Evolutionary conservation across 2,329 filamentous ascomycete species (phyloP).

Genomic region (Aspergillus latus): DNA sequence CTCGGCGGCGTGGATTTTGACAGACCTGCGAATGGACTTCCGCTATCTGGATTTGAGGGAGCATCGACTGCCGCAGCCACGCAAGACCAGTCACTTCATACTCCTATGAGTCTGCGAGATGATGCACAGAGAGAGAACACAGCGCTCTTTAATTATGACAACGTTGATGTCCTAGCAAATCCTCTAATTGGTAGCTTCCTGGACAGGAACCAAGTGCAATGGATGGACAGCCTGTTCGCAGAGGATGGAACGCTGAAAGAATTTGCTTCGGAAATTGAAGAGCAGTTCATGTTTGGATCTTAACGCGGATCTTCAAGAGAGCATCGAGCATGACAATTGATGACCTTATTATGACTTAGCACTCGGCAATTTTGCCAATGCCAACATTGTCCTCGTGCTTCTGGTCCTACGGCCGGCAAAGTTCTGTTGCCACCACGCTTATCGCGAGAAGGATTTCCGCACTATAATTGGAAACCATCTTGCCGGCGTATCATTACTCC

Average conservation of each 20-base stretch:
- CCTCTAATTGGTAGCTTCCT: conserved; percentile 9
- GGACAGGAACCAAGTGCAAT: conserved; percentile 11
- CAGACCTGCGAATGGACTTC: neutral
- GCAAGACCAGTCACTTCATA: conserved; percentile 5
- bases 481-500: neutral
- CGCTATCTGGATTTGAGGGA: neutral
- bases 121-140: neutral
- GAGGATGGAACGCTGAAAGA: conserved; percentile 9
- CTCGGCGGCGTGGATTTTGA: neutral
- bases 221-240: conserved; percentile 6
- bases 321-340: neutral
- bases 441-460: neutral
- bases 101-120: conserved; percentile 1
- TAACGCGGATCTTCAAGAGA: neutral
- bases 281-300: conserved; percentile 8
- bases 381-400: neutral
- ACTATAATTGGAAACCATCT: neutral
- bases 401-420: neutral
- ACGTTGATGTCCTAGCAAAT: conserved; percentile 8
- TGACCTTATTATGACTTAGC: neutral
- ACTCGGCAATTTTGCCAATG: neutral
- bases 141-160: neutral
- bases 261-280: conserved; percentile 10
- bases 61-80: neutral
- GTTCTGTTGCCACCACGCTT: neutral